These are phyloP conservation scores for Aegilops speltoides DNA, from an alignment of 176 grass and related monocot genomes.

Conservation along the genomic window DNA sequence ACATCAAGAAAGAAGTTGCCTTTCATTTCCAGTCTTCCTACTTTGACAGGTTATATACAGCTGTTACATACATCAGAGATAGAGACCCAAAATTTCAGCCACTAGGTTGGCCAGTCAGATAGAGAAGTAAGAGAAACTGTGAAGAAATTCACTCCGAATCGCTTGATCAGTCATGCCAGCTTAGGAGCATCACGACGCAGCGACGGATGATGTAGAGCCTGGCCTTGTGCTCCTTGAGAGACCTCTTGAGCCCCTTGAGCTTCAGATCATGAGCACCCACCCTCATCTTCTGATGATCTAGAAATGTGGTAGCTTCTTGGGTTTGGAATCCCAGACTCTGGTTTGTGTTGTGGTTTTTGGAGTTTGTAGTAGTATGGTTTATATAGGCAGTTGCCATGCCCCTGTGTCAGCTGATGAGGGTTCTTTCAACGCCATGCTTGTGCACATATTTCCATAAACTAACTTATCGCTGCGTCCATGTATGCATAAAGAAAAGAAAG, in stretches of 20 bases:
- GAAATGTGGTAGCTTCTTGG: background rate
- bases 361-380: slow-evolving; percentile 10
- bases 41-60: slow-evolving; percentile 19
- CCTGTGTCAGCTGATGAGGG: slow-evolving; percentile 15
- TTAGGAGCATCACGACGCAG: slow-evolving; percentile 60
- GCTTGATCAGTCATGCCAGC: slow-evolving; percentile 46
- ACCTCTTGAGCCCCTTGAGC: slow-evolving; percentile 50
- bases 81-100: slow-evolving; percentile 15
- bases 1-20: slow-evolving; percentile 1
- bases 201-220: slow-evolving; percentile 66
- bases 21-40: slow-evolving; percentile 9
- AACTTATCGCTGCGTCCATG: slow-evolving; percentile 26
- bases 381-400: slow-evolving; percentile 15
- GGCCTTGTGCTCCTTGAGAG: slow-evolving; percentile 57
- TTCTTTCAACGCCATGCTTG: slow-evolving; percentile 18
- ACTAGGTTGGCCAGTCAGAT: background rate
- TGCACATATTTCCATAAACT: slow-evolving; percentile 1
- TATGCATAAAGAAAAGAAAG: slow-evolving; percentile 26
- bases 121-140: background rate
- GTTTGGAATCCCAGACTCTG: background rate
- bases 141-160: background rate
- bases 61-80: slow-evolving; percentile 23
- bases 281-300: slow-evolving; percentile 30
- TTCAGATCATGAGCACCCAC: slow-evolving; percentile 36
- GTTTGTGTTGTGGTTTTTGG: background rate